Percentiles rank a stretch among this genome's conserved stretches.
phyloP scores from a whole-genome alignment of 2,329 filamentous ascomycete genomes.

The Botrytis sinoallii region DNA sequence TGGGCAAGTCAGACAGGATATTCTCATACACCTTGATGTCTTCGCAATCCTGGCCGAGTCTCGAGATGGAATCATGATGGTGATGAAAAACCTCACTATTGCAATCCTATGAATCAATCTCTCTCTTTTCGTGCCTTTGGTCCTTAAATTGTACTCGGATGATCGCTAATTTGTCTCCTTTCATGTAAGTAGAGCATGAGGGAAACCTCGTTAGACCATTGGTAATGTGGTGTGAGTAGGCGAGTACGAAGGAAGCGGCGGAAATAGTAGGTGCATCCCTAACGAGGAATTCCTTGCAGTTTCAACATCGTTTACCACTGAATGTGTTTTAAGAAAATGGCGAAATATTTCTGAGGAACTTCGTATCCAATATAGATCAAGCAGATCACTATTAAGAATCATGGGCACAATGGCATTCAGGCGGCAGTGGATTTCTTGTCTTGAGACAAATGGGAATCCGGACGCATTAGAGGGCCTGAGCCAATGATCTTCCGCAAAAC shows the following conservation, averaged over 20 bases:
- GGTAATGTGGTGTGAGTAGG: too few relatives aligned
- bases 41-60: neutral
- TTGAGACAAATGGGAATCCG: neutral
- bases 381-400: neutral
- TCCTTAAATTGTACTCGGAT: neutral
- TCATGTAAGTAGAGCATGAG: neutral
- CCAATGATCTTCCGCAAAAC: neutral
- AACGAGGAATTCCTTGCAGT: neutral
- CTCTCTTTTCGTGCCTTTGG: neutral
- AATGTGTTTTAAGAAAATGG: neutral
- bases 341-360: neutral
- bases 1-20: neutral
- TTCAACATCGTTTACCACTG: neutral
- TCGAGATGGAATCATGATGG: neutral
- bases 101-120: neutral
- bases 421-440: neutral
- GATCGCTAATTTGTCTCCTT: neutral
- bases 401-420: neutral
- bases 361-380: neutral
- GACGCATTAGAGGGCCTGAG: neutral
- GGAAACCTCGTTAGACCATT: neutral
- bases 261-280: neutral
- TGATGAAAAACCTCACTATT: neutral
- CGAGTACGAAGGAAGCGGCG: neutral
- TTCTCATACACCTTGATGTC: neutral